Evolutionary conservation across 257 asterid genomes (phyloP).

Genomic region (Cinchona pubescens): DNA sequence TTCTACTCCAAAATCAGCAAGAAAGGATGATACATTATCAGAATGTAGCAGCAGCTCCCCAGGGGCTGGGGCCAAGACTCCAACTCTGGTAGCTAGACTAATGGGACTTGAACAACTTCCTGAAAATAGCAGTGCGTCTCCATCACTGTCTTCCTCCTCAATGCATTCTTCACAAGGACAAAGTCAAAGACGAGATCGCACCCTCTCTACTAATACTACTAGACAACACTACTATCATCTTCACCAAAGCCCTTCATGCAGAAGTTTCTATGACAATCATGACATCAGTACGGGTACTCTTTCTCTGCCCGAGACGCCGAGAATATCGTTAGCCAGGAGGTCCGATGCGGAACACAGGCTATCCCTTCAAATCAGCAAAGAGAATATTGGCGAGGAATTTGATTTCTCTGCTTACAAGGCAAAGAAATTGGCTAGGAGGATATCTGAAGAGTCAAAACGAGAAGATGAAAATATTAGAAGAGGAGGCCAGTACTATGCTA

Average conservation of each 20-base stretch:
- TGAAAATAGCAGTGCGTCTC: conserved; percentile 34
- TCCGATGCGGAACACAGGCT: conserved; percentile 73
- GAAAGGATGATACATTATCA: conserved; percentile 39
- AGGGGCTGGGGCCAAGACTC: conserved; percentile 60
- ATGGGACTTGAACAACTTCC: conserved; percentile 94
- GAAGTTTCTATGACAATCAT: conserved; percentile 33
- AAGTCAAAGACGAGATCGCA: background rate
- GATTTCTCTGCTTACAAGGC: conserved; percentile 15
- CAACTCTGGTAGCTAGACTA: conserved; percentile 82
- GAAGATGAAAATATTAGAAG: conserved; percentile 40
- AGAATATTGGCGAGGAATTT: conserved; percentile 31
- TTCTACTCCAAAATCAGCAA: conserved; percentile 39
- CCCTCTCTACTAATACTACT: too few species aligned
- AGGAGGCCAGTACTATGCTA: conserved; percentile 50
- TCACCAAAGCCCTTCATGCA: conserved; percentile 10
- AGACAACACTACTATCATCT: conserved; percentile 10
- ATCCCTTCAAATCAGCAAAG: conserved; percentile 65
- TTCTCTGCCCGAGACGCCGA: conserved; percentile 78
- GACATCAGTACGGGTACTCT: conserved; percentile 44
- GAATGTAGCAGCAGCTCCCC: conserved; percentile 51
- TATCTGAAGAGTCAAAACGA: conserved; percentile 16
- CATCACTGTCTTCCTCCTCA: conserved; percentile 32
- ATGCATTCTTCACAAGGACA: conserved; percentile 6
- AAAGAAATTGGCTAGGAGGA: conserved; percentile 24
- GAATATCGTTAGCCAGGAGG: conserved; percentile 53